Evolutionary conservation across 2,329 filamentous ascomycete species (phyloP), one percentile per base, ranked within the genome.

Genomic region (Colletotrichum limetticola): DNA sequence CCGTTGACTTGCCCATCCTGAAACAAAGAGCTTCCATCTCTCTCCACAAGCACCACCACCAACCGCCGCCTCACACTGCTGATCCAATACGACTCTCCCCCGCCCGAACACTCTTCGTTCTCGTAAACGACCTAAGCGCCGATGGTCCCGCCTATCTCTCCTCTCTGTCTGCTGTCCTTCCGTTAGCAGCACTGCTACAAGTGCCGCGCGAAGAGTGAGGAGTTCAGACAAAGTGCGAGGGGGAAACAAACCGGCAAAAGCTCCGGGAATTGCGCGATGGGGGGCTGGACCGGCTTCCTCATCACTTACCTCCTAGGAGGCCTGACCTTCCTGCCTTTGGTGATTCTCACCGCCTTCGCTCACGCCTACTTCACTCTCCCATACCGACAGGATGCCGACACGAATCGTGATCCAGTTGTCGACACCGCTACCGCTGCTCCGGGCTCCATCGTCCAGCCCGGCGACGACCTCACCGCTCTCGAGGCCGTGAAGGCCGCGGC

Each of bases 301-400:
- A 82, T 93, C 79, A 89, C 93, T 81, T 98, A 98, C 86, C 81
- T 97, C 76, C 84, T 97, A 72, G 95, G 95, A 83, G 96, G 95
- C 78, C 82, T 98, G 79, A 98, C 95, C 71, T 96, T 98, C 80
- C 80, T 98, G 71, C 95, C 95, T 35, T 85, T 97, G 4, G 78
- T 95, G 72, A 75, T 95, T 65, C 80, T 84, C 58, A 82, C 89
- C 60, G 78, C 94, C 68, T 79, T 95, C 66, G 80, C 91, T 42
- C 90, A 95, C 81, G 90, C 90, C 76, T 92, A 95, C 85, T 84
- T 92, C 71, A 91, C 91, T 14, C 88, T 94, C 66, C 93, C 93
- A 58, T 78, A 84, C 76, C 85, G 85, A 77, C 78, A 86, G 71
- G 85, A 86, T 77, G 78, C 81, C 74, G 78, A 79, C 55, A 68